A percentile compares a stretch with the other conserved stretches of the same genome.
phyloP scores from a whole-genome alignment of 768 basidiomycete species.

The Macrolepiota albuminosa region DNA sequence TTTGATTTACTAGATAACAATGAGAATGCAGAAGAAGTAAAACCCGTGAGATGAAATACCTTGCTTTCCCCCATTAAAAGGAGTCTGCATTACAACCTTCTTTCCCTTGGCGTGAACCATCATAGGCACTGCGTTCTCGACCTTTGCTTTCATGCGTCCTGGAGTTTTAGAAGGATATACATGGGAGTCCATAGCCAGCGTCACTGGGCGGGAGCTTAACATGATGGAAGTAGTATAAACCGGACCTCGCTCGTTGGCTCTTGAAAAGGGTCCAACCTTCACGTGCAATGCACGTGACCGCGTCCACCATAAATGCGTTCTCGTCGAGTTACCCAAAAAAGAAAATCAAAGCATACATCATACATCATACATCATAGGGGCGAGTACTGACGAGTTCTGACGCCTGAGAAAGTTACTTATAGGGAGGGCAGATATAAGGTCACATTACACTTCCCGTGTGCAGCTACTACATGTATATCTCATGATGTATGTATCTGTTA shows the following conservation, averaged over 20 bases:
- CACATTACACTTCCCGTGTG: not conserved
- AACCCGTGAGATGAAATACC: conserved; percentile 19
- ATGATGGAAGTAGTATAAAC: conserved; percentile 18
- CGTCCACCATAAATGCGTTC: not conserved
- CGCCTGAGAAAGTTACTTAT: not conserved
- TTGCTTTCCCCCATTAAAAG: conserved; percentile 29
- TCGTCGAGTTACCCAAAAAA: no score
- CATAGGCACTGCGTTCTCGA: conserved; percentile 44
- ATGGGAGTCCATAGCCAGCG: conserved; percentile 24
- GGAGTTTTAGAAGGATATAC: conserved; percentile 48
- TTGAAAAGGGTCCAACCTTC: not conserved
- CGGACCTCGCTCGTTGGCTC: not conserved
- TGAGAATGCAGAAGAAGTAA: not conserved
- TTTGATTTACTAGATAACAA: conserved; percentile 13
- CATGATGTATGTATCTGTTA: not conserved
- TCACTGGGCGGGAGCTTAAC: conserved; percentile 34
- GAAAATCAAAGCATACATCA: no score
- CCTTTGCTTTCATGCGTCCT: conserved; percentile 39
- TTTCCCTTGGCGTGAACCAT: conserved; percentile 45
- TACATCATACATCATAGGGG: not conserved
- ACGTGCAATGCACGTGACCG: not conserved
- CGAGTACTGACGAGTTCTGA: not conserved
- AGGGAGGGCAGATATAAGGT: not conserved
- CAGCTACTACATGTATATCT: not conserved
- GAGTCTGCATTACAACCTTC: conserved; percentile 28